Base-by-base conservation (phyloP, 768 basidiomycete genomes). In the Lentinula detonsa region DNA sequence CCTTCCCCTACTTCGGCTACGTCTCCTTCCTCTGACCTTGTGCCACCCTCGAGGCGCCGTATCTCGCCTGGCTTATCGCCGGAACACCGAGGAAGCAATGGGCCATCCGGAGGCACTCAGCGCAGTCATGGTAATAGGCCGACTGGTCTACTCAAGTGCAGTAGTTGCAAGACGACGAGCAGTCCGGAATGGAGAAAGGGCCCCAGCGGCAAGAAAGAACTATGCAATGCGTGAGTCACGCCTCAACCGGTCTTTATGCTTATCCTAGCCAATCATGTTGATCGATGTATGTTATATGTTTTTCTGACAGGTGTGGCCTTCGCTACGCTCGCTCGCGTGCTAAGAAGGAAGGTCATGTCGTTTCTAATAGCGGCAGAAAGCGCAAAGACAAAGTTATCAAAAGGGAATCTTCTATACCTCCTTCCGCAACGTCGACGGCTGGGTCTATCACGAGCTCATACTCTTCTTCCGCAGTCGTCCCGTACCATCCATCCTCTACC, bases 111-210 rank as follows among this genome's bases (percentile, higher is more conserved):
- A 33, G 18, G 52, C 73, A 58, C 48, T 39, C 76, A 78, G 23
- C 78, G 85, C 60, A 76, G 71, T 57, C 71, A 76, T 35, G 82
- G 86, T 18, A 90, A 87, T 65, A 81, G 91, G 21, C 91, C 92
- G 0, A 78, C 80, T 57, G 92, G 92, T 0, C 77, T 94, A 16
- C 70, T 81, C 61, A 82, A 82, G 66, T 95, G 92, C 72, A 82
- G 85, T 21, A 91, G 88, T 69, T 95, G 93, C 74, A 89, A 86
- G 73, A 86, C 81, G 10, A 91, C 87, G 6, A 81, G 82, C 7
- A 93, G 91, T 68, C 93, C 93, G 0, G 93, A 95, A 72, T 95
- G 93, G 93, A 78, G 93, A 70, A 95, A 95, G 72, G 93, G 93
- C 18, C 91, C 91, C 57, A 91, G 84, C 67, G 93, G 93, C 31